A percentile compares a stretch with the other conserved stretches of the same genome.
Evolutionary conservation across 2,329 filamentous ascomycete species (phyloP).

Genomic region (Sclerotiophoma versabilis): DNA sequence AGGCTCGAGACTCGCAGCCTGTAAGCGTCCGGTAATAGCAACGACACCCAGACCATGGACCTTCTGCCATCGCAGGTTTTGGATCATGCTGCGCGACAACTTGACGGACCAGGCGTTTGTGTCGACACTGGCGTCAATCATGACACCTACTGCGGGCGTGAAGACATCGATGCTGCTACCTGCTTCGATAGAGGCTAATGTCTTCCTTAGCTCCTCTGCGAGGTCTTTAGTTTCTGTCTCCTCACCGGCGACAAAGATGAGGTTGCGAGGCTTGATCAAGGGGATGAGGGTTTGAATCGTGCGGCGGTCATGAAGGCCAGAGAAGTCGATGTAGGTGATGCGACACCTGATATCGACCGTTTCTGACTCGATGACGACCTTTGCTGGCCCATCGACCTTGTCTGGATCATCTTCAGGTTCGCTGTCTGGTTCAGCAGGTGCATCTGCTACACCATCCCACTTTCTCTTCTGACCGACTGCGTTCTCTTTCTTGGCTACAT

Average conservation of each 20-base stretch:
- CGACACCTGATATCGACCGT: conserved; percentile 73
- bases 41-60: conserved; percentile 89
- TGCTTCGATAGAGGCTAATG: conserved; percentile 59
- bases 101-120: conserved; percentile 98
- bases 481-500: conserved; percentile 57
- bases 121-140: conserved; percentile 90
- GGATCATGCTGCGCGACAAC: conserved; percentile 82
- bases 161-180: conserved; percentile 71
- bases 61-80: conserved; percentile 91
- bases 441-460: conserved; percentile 75
- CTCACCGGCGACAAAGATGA: conserved; percentile 88
- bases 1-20: conserved; percentile 55
- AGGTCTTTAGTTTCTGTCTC: conserved; percentile 75
- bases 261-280: conserved; percentile 89
- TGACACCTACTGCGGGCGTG: conserved; percentile 75
- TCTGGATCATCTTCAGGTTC: conserved; percentile 61
- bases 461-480: conserved; percentile 87
- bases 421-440: conserved; percentile 53
- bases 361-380: conserved; percentile 71
- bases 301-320: conserved; percentile 89
- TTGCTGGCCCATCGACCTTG: conserved; percentile 72
- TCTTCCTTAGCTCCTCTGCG: conserved; percentile 78
- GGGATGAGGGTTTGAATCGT: conserved; percentile 95
- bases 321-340: conserved; percentile 89
- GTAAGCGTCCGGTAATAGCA: conserved; percentile 80